Evolutionary conservation across 2,329 filamentous ascomycete species (phyloP).

Genomic region (Beauveria medogensis): DNA sequence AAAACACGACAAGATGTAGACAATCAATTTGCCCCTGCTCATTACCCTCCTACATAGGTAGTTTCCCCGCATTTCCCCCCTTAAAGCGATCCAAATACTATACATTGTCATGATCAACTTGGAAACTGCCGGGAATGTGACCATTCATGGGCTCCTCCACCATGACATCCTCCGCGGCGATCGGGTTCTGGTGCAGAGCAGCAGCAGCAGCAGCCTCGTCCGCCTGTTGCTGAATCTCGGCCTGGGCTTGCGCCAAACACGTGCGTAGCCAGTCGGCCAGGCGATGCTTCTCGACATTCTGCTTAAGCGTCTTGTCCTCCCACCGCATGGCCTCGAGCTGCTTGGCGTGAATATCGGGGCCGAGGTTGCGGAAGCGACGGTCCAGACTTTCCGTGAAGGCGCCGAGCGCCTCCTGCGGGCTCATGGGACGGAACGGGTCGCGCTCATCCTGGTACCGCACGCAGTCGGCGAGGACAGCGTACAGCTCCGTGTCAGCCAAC

Average conservation of each 20-base stretch:
- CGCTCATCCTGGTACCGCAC: slow-evolving; percentile 45
- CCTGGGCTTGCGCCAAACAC: slow-evolving; percentile 30
- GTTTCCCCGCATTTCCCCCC: neutral
- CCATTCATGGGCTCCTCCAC: slow-evolving; percentile 12
- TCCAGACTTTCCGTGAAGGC: slow-evolving; percentile 55
- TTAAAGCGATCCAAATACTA: neutral
- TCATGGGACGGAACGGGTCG: slow-evolving; percentile 36
- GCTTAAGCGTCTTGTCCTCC: slow-evolving; percentile 60
- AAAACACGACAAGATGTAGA: neutral
- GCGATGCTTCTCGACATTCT: slow-evolving; percentile 58
- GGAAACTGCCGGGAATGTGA: slow-evolving; percentile 5
- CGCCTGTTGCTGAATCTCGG: slow-evolving; percentile 25
- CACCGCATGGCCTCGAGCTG: slow-evolving; percentile 63
- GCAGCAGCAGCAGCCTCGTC: slow-evolving; percentile 17
- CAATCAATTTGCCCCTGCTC: neutral
- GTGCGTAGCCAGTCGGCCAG: slow-evolving; percentile 58
- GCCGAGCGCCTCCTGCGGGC: slow-evolving; percentile 47
- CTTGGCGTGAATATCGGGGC: slow-evolving; percentile 56
- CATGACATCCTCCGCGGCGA: neutral
- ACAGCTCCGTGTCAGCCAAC: slow-evolving; percentile 59
- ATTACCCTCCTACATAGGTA: neutral
- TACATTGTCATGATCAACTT: slow-evolving; percentile 5
- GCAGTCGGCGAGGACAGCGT: slow-evolving; percentile 56
- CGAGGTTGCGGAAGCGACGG: slow-evolving; percentile 49
- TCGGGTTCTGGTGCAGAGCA: neutral